Evolutionary conservation across 106 monocot genomes (phyloP).

Genomic region (Apostasia shenzhenica): DNA sequence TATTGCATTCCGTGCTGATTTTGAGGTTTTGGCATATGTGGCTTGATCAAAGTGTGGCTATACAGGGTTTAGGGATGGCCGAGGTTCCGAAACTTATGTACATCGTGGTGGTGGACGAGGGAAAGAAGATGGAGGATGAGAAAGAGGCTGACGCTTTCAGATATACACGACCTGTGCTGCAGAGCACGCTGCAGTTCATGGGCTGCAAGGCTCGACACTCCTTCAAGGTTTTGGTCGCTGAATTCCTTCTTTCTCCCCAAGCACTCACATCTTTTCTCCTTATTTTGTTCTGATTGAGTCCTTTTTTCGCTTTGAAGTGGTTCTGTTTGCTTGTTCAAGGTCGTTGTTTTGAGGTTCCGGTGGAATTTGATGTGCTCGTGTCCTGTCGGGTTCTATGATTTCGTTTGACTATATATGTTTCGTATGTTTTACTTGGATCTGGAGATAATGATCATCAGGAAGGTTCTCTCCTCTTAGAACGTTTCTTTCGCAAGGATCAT

Average conservation of each 20-base stretch:
- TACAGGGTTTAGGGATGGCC: constrained; percentile 27
- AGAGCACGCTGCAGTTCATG: constrained; percentile 81
- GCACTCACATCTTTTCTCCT: neutral
- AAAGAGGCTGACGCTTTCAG: constrained; percentile 19
- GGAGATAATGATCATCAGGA: too few species aligned
- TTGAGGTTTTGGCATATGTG: neutral
- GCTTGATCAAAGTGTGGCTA: neutral
- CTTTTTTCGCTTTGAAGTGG: neutral
- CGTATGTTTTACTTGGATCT: too few species aligned
- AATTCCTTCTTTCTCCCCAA: neutral
- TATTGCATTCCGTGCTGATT: too few species aligned
- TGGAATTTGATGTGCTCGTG: too few species aligned
- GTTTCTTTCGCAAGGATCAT: too few species aligned
- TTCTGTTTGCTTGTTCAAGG: neutral
- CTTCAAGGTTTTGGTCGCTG: constrained; percentile 49
- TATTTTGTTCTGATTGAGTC: neutral
- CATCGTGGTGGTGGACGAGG: constrained; percentile 64
- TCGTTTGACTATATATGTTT: too few species aligned
- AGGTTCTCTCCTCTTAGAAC: too few species aligned
- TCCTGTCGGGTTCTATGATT: too few species aligned
- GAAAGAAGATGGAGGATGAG: constrained; percentile 6
- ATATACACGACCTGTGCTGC: constrained; percentile 76
- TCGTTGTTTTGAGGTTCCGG: too few species aligned
- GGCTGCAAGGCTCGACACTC: constrained; percentile 88
- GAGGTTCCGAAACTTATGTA: constrained; percentile 55